Conservation (phyloP, 1,139 yeast species). For the Komagataea norvegica region DNA sequence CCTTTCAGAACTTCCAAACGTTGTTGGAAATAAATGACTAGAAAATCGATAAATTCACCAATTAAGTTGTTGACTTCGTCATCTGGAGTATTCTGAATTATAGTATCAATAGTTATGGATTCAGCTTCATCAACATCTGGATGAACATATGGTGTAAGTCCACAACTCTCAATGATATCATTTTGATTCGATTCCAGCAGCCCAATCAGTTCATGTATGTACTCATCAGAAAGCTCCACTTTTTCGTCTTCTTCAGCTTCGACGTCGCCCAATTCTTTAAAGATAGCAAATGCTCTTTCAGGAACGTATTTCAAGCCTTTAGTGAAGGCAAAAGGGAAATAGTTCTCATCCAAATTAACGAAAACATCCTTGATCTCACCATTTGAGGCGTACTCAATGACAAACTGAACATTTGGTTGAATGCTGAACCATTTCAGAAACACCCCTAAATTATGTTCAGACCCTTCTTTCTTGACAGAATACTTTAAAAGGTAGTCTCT, state of each 20-base stretch:
- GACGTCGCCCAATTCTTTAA: constrained; percentile 12
- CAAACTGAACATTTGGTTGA: constrained; percentile 32
- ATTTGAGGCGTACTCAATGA: constrained; percentile 20
- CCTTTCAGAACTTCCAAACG: constrained; percentile 15
- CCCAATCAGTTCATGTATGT: constrained; percentile 12
- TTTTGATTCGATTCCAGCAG: constrained; percentile 19
- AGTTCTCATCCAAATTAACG: constrained; percentile 28
- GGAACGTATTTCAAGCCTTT: constrained; percentile 18
- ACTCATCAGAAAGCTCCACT: constrained; percentile 15
- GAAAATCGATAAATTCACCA: constrained; percentile 21
- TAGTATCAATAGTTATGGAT: constrained; percentile 8
- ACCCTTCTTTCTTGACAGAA: constrained; percentile 10
- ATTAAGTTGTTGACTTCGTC: constrained; percentile 19
- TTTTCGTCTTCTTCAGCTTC: constrained; percentile 7
- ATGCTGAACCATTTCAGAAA: constrained; percentile 25
- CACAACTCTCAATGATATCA: constrained; percentile 20
- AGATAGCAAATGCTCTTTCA: constrained; percentile 17
- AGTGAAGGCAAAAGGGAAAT: constrained; percentile 26
- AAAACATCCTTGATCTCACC: constrained; percentile 18
- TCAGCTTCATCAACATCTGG: constrained; percentile 14
- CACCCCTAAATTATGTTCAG: constrained; percentile 18
- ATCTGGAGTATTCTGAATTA: constrained; percentile 19
- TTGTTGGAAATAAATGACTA: constrained; percentile 18
- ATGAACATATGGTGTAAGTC: constrained; percentile 17
- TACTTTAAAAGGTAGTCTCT: constrained; percentile 23